phyloP scores from a whole-genome alignment of 441 rosid species.

The Lepidium campestre region DNA sequence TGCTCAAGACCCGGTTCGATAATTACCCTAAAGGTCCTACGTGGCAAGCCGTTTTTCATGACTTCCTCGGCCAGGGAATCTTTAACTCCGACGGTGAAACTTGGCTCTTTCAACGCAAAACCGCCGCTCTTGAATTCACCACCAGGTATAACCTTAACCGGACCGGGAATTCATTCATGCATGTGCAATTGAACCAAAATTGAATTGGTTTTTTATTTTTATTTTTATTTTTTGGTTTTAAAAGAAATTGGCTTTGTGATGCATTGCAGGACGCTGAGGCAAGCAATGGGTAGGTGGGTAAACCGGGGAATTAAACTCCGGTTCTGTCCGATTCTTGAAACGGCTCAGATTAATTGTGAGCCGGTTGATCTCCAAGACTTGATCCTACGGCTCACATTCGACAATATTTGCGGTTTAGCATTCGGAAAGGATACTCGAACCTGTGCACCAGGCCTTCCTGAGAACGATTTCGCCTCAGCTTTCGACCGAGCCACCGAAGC shows the following conservation, averaged over 20 bases:
- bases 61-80: conserved; percentile 88
- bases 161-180: neutral
- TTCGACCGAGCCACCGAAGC: conserved; percentile 96
- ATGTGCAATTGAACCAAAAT: neutral
- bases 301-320: conserved; percentile 66
- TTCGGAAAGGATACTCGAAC: conserved; percentile 92
- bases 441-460: conserved; percentile 67
- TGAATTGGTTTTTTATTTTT: no score
- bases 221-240: no score
- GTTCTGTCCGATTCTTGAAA: conserved; percentile 66
- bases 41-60: conserved; percentile 94
- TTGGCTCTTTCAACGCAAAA: conserved; percentile 91
- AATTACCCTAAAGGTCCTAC: conserved; percentile 98
- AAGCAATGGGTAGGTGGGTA: conserved; percentile 96
- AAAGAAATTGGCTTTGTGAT: neutral
- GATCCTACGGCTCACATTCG: conserved; percentile 86
- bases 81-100: conserved; percentile 92
- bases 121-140: conserved; percentile 96
- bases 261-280: conserved; percentile 63
- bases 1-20: conserved; percentile 84
- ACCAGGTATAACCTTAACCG: conserved; percentile 43
- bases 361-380: conserved; percentile 86
- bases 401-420: conserved; percentile 91
- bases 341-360: conserved; percentile 46
- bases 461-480: conserved; percentile 72